phyloP scores from a whole-genome alignment of 2,329 filamentous ascomycete genomes.

The Fusarium papillatum region DNA sequence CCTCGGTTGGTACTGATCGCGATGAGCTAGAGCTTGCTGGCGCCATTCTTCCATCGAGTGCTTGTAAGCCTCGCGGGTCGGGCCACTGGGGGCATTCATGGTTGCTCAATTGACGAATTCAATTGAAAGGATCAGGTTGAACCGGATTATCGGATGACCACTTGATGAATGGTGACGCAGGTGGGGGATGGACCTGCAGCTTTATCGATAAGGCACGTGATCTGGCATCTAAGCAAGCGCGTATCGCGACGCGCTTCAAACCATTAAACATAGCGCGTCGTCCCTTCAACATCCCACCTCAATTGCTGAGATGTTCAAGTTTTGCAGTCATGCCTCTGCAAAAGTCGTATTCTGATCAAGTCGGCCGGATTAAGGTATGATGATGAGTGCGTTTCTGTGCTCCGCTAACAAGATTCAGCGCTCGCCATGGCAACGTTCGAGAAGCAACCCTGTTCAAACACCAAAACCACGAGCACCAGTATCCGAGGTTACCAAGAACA shows the following conservation, averaged over 20 bases:
- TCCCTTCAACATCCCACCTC: slow-evolving; percentile 29
- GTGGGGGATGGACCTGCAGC: slow-evolving; percentile 38
- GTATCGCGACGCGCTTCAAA: slow-evolving; percentile 40
- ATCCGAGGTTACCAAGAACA: slow-evolving; percentile 71
- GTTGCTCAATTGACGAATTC: slow-evolving; percentile 2
- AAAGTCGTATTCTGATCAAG: slow-evolving; percentile 57
- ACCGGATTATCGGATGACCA: slow-evolving; percentile 34
- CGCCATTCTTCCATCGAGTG: slow-evolving; percentile 50
- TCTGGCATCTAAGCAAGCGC: slow-evolving; percentile 25
- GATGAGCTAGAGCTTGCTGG: slow-evolving; percentile 44
- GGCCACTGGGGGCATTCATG: slow-evolving; percentile 37
- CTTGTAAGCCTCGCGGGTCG: slow-evolving; percentile 42
- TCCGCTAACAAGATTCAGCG: slow-evolving; percentile 48
- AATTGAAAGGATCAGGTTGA: neutral
- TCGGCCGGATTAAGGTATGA: slow-evolving; percentile 50
- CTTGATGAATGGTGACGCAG: slow-evolving; percentile 42
- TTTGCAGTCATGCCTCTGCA: slow-evolving; percentile 52
- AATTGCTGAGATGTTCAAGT: slow-evolving; percentile 32
- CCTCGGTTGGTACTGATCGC: slow-evolving; percentile 46
- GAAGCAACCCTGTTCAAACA: slow-evolving; percentile 61
- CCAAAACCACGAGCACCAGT: slow-evolving; percentile 58
- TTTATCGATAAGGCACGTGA: slow-evolving; percentile 50
- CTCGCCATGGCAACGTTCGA: slow-evolving; percentile 67
- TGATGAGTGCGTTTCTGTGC: slow-evolving; percentile 8
- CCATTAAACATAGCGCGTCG: slow-evolving; percentile 44